These are phyloP conservation scores for Zoysia matrella DNA, from an alignment of 202 grass and related monocot species.

Conservation along the genomic window DNA sequence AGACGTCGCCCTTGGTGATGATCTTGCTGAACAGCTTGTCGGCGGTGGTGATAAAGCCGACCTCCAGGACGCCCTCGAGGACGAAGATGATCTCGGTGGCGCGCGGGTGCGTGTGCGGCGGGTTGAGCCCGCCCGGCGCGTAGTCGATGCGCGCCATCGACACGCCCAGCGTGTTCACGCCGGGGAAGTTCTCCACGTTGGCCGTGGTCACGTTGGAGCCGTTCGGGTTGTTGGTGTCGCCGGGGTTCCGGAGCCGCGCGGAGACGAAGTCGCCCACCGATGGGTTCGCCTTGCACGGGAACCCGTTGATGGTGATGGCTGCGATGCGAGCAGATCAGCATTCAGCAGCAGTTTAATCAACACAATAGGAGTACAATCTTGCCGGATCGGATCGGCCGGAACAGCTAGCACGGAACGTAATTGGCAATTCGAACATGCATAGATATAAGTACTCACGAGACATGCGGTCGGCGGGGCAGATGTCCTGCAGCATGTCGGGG, in stretches of 20 bases:
- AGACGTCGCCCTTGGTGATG: slow-evolving; percentile 56
- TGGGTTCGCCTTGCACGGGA: slow-evolving; percentile 67
- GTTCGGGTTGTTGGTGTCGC: slow-evolving; percentile 57
- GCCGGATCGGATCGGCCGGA: too few relatives aligned
- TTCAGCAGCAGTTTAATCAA: too few relatives aligned
- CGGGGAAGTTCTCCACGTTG: slow-evolving; percentile 56
- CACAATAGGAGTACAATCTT: too few relatives aligned
- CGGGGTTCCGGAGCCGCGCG: slow-evolving; percentile 40
- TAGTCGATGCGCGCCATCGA: too few relatives aligned
- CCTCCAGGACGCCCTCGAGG: too few relatives aligned
- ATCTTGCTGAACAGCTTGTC: slow-evolving; percentile 60
- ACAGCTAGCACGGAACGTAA: too few relatives aligned
- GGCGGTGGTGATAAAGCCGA: too few relatives aligned
- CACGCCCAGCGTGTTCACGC: slow-evolving; percentile 55
- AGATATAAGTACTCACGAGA: slow-evolving; percentile 37
- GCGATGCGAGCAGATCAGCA: neutral
- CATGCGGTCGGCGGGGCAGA: slow-evolving; percentile 65
- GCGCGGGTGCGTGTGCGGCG: too few relatives aligned
- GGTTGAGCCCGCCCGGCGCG: too few relatives aligned
- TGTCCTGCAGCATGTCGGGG: slow-evolving; percentile 76
- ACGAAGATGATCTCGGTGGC: too few relatives aligned
- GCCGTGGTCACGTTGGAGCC: slow-evolving; percentile 53
- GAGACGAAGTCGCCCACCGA: slow-evolving; percentile 74
- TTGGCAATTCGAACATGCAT: neutral
- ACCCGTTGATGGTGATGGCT: slow-evolving; percentile 73